Percentiles rank a stretch among this genome's conserved stretches.
phyloP scores from a whole-genome alignment of 179 eudicot genomes.

The Beta lomatogona region DNA sequence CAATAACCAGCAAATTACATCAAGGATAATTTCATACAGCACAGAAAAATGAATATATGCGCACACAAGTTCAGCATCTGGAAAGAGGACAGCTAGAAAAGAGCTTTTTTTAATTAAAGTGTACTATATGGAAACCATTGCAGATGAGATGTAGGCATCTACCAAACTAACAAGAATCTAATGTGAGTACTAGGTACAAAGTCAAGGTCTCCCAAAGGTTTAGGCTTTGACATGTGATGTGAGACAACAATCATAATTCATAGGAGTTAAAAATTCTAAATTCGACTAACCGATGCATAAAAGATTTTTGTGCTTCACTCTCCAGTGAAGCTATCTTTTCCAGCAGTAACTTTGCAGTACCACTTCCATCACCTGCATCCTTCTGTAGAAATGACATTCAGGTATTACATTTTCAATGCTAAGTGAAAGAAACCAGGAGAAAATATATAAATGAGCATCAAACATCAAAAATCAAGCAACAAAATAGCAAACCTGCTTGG shows the following conservation, averaged over 20 bases:
- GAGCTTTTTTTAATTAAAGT: not conserved
- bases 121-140: not conserved
- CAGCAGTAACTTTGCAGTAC: conserved; percentile 77
- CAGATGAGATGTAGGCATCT: not conserved
- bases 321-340: conserved; percentile 86
- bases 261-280: not conserved
- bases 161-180: conserved; percentile 4
- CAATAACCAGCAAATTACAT: not conserved
- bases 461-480: conserved; percentile 4
- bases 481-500: conserved; percentile 38
- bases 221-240: not conserved
- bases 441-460: not conserved
- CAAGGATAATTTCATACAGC: not conserved
- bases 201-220: not conserved
- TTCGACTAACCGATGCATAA: conserved; percentile 83
- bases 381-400: conserved; percentile 27
- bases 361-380: conserved; percentile 82
- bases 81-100: not conserved
- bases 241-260: no score
- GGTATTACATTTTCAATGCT: conserved; percentile 8
- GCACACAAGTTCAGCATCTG: not conserved
- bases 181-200: not conserved
- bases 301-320: conserved; percentile 96
- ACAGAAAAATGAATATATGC: not conserved
- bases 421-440: not conserved